Conservation (phyloP, 2,329 filamentous ascomycete genomes). For the Microdochium nivale region DNA sequence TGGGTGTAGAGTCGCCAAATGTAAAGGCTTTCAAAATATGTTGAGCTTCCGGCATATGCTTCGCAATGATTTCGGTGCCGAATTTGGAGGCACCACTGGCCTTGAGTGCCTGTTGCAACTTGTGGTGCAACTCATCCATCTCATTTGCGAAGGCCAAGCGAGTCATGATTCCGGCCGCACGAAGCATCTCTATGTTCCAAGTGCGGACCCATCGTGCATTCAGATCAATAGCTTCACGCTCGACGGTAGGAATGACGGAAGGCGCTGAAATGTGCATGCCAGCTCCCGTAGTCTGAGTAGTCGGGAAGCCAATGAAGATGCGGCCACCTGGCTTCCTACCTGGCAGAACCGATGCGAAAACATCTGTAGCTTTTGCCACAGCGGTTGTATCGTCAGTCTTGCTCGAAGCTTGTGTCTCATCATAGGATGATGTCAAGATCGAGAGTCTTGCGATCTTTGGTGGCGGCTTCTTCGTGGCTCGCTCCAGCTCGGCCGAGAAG, state of each 20-base stretch:
- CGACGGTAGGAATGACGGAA: conserved; percentile 93
- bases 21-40: conserved; percentile 84
- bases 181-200: conserved; percentile 92
- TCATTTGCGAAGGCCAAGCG: conserved; percentile 82
- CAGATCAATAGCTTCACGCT: conserved; percentile 91
- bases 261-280: conserved; percentile 92
- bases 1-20: conserved; percentile 85
- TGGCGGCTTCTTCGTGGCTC: conserved; percentile 94
- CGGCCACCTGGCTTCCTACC: conserved; percentile 73
- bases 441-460: conserved; percentile 80
- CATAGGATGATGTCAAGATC: conserved; percentile 84
- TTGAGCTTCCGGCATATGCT: conserved; percentile 67
- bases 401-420: conserved; percentile 63
- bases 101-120: conserved; percentile 38
- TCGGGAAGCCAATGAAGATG: conserved; percentile 96
- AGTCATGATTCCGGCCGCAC: conserved; percentile 82
- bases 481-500: conserved; percentile 79
- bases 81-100: conserved; percentile 39
- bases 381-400: conserved; percentile 35
- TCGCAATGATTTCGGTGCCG: conserved; percentile 53
- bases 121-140: conserved; percentile 66
- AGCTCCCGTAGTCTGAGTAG: conserved; percentile 90
- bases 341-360: conserved; percentile 86
- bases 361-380: conserved; percentile 55
- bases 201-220: conserved; percentile 91